Percentiles rank a stretch among this genome's conserved stretches.
phyloP scores from a whole-genome alignment of 352 stramenopile genomes.

The Phytophthora megakarya region DNA sequence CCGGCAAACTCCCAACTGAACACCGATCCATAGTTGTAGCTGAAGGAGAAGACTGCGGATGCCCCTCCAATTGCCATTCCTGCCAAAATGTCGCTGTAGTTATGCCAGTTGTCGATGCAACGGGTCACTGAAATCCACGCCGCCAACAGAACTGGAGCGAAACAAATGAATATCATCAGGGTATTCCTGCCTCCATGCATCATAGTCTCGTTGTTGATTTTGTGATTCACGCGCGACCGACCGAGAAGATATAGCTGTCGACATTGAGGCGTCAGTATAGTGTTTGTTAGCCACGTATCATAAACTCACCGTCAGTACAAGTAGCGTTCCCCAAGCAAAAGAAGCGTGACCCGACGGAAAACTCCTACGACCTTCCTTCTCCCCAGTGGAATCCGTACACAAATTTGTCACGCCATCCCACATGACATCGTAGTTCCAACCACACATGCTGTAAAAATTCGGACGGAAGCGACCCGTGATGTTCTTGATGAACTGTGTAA shows the following conservation, averaged over 20 bases:
- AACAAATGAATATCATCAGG: constrained; percentile 73
- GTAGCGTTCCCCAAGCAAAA: constrained; percentile 74
- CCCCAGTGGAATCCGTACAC: constrained; percentile 56
- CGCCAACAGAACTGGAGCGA: constrained; percentile 59
- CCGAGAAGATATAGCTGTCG: constrained; percentile 70
- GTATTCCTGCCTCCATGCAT: constrained; percentile 60
- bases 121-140: constrained; percentile 76
- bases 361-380: constrained; percentile 79
- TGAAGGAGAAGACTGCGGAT: constrained; percentile 52
- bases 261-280: constrained; percentile 2
- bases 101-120: constrained; percentile 86
- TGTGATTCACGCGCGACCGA: constrained; percentile 63
- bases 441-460: constrained; percentile 86
- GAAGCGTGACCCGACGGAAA: constrained; percentile 84
- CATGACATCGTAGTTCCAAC: constrained; percentile 65
- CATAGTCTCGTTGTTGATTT: constrained; percentile 60
- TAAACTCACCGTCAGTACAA: constrained; percentile 67
- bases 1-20: constrained; percentile 66
- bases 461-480: constrained; percentile 79
- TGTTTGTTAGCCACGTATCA: not conserved
- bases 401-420: constrained; percentile 84
- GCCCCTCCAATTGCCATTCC: constrained; percentile 58
- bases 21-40: constrained; percentile 75
- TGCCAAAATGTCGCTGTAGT: constrained; percentile 82
- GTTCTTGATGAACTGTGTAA: constrained; percentile 84